Conservation (phyloP, 1,284 basidiomycete genomes). For the Malassezia vespertilionis region DNA sequence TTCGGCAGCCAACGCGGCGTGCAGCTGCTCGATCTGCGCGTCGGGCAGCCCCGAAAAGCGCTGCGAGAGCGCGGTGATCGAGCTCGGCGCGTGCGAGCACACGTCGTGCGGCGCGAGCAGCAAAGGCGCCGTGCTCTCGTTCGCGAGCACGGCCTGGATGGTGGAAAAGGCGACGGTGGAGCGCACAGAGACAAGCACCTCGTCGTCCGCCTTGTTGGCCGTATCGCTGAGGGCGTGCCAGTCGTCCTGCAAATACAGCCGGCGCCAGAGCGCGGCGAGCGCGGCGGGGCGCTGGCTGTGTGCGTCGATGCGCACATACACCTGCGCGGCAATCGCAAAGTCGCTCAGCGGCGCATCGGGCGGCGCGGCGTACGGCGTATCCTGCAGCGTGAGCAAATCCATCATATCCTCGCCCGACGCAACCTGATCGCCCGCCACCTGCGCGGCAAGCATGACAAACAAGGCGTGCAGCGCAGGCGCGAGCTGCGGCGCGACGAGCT, state of each 20-base stretch:
- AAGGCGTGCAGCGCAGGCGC: constrained; percentile 29
- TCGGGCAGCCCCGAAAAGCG: constrained; percentile 13
- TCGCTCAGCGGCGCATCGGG: constrained; percentile 47
- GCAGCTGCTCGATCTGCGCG: constrained; percentile 5
- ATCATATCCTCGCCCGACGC: constrained; percentile 51
- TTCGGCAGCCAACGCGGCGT: constrained; percentile 3
- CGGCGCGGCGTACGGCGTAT: constrained; percentile 33
- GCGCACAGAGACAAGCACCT: constrained; percentile 18
- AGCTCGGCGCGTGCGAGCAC: neutral
- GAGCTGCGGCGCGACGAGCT: constrained; percentile 15
- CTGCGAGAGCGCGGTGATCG: neutral
- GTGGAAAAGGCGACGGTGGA: constrained; percentile 11
- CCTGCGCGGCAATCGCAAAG: constrained; percentile 50
- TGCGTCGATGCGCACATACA: constrained; percentile 47
- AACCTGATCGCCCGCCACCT: constrained; percentile 39
- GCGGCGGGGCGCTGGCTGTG: neutral
- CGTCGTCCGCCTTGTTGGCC: constrained; percentile 21
- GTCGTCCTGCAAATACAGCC: constrained; percentile 7
- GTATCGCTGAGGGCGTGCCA: constrained; percentile 30
- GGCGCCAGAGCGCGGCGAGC: constrained; percentile 49
- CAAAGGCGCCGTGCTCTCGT: constrained; percentile 4
- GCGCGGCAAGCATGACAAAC: constrained; percentile 28
- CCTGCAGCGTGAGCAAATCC: constrained; percentile 53
- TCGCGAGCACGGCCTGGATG: constrained; percentile 6
- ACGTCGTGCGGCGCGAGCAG: constrained; percentile 3